A percentile compares a stretch with the other conserved stretches of the same genome.
Conservation (phyloP, 768 basidiomycete species). For the Cystofilobasidium ferigula region DNA sequence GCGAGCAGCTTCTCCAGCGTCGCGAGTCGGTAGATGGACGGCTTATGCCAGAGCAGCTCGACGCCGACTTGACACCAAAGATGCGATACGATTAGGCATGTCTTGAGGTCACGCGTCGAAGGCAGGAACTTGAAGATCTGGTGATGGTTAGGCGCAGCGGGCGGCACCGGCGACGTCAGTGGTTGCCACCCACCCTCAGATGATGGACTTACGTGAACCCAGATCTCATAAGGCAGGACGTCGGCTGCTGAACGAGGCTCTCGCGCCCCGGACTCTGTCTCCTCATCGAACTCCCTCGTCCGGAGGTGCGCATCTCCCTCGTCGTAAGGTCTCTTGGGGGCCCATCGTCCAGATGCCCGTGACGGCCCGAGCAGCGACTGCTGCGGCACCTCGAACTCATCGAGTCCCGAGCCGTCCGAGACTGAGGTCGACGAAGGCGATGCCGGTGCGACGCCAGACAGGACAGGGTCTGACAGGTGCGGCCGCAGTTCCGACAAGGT, state of each 20-base stretch:
- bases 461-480: slow-evolving; percentile 12
- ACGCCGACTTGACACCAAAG: slow-evolving; percentile 94
- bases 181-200: too few species aligned
- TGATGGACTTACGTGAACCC: slow-evolving; percentile 14
- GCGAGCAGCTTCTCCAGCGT: slow-evolving; percentile 69
- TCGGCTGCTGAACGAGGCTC: not conserved
- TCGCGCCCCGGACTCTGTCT: not conserved
- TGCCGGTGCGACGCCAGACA: not conserved
- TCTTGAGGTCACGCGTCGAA: slow-evolving; percentile 59
- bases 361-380: not conserved
- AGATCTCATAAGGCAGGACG: slow-evolving; percentile 20
- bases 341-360: not conserved
- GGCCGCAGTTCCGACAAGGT: not conserved
- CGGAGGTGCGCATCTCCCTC: not conserved
- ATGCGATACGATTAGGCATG: slow-evolving; percentile 67
- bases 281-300: not conserved
- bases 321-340: too few species aligned
- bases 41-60: slow-evolving; percentile 89
- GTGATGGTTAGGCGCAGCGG: too few species aligned
- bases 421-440: slow-evolving; percentile 23
- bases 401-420: not conserved
- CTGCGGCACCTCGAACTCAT: slow-evolving; percentile 8
- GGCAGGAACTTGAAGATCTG: slow-evolving; percentile 65
- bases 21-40: slow-evolving; percentile 56
- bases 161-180: too few species aligned